A percentile compares a stretch with the other conserved stretches of the same genome.
These are phyloP conservation scores for Aspergillus phoenicis DNA, from an alignment of 2,329 filamentous ascomycete genomes.

Conservation along the genomic window DNA sequence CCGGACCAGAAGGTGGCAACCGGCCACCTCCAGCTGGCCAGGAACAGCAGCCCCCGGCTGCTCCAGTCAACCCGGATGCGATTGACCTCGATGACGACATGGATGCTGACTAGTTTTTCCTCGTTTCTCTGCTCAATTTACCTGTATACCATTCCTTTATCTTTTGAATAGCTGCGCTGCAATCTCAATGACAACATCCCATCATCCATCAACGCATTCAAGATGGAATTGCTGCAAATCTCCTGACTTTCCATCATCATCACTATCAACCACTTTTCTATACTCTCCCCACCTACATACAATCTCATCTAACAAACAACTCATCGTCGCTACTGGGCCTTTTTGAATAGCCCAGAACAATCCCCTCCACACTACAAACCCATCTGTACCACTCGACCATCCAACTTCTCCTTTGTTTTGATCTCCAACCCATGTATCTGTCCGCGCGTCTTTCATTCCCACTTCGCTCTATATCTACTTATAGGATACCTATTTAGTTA, in stretches of 20 bases:
- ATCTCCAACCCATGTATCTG: no score
- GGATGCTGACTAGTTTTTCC: conserved; percentile 35
- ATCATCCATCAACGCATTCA: not conserved
- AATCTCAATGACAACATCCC: not conserved
- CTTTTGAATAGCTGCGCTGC: conserved; percentile 7
- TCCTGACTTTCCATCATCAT: not conserved
- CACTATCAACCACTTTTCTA: not conserved
- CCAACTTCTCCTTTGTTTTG: no score
- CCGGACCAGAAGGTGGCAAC: conserved; percentile 67
- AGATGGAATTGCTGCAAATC: not conserved
- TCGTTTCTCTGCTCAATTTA: not conserved
- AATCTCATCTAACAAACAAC: no score
- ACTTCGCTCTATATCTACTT: no score
- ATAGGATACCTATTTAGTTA: no score
- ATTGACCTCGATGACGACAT: conserved; percentile 74
- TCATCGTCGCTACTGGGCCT: no score
- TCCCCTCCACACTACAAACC: no score
- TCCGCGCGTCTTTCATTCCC: no score
- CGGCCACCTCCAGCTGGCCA: conserved; percentile 42
- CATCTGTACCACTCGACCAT: no score
- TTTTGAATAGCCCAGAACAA: no score
- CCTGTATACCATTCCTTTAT: conserved; percentile 7
- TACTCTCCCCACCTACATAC: no score
- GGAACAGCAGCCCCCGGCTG: conserved; percentile 18
- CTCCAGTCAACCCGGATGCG: conserved; percentile 75